Percentiles rank a stretch among this genome's conserved stretches.
These are phyloP conservation scores for Hericium rajendrae DNA, from an alignment of 768 basidiomycete genomes.

Conservation along the genomic window DNA sequence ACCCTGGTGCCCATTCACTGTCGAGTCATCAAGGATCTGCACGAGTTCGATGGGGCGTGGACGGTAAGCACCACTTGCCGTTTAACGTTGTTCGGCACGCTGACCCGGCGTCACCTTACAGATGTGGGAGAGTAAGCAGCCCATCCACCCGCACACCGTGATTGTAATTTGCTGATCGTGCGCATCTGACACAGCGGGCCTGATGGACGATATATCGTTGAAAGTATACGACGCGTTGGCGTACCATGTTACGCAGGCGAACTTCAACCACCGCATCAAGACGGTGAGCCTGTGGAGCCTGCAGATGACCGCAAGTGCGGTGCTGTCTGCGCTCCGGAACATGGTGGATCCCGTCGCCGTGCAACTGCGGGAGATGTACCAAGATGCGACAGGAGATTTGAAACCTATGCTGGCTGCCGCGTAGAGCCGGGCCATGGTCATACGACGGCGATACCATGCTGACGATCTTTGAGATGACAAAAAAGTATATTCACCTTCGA, in stretches of 20 bases:
- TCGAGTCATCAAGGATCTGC: slow-evolving; percentile 70
- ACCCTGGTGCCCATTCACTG: slow-evolving; percentile 94
- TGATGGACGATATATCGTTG: slow-evolving; percentile 83
- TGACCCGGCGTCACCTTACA: slow-evolving; percentile 21
- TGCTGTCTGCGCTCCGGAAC: slow-evolving; percentile 67
- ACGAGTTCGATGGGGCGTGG: slow-evolving; percentile 94
- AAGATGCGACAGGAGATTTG: not conserved
- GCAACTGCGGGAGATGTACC: slow-evolving; percentile 24
- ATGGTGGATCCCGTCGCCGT: slow-evolving; percentile 57
- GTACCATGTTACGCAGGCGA: slow-evolving; percentile 85
- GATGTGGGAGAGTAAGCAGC: slow-evolving; percentile 88
- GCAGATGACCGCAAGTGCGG: slow-evolving; percentile 85
- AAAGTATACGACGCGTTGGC: slow-evolving; percentile 92
- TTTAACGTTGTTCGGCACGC: not conserved
- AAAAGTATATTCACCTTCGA: too few relatives aligned
- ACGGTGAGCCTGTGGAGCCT: slow-evolving; percentile 92
- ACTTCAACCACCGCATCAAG: slow-evolving; percentile 82
- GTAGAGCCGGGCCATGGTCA: not conserved
- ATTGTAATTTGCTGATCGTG: not conserved
- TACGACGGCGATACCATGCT: not conserved
- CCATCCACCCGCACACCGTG: not conserved
- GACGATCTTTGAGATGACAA: not conserved
- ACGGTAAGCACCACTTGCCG: slow-evolving; percentile 47
- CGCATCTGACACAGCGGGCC: slow-evolving; percentile 49
- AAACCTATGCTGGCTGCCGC: not conserved